A percentile compares a stretch with the other conserved stretches of the same genome.
phyloP scores from a whole-genome alignment of 2,329 filamentous ascomycete genomes.

The Aphanocladium album region DNA sequence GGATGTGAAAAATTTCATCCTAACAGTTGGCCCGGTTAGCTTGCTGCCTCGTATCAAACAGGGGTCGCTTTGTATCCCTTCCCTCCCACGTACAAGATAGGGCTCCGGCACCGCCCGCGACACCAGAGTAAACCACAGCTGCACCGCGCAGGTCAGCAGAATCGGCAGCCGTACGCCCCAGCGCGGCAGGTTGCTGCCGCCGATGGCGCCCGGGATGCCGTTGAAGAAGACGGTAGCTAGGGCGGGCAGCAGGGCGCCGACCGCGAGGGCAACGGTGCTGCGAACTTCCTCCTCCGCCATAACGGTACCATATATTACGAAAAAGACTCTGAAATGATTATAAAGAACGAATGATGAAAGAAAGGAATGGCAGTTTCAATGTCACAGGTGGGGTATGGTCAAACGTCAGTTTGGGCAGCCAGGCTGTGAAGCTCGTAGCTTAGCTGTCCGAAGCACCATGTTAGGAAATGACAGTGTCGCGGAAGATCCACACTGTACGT shows the following conservation, averaged over 20 bases:
- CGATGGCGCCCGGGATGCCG: constrained; percentile 1
- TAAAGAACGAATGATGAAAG: background rate
- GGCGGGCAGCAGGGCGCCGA: constrained; percentile 7
- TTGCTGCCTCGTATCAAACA: background rate
- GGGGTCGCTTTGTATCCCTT: background rate
- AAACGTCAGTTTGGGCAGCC: background rate
- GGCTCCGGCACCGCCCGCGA: constrained; percentile 42
- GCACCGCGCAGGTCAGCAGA: constrained; percentile 5
- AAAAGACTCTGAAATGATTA: background rate
- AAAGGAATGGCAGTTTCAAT: background rate
- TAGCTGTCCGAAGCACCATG: background rate
- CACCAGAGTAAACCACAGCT: constrained; percentile 35
- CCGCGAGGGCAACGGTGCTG: background rate
- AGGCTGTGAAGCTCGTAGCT: background rate
- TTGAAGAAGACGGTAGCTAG: constrained; percentile 11
- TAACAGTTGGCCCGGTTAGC: constrained; percentile 27
- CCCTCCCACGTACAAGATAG: constrained; percentile 43
- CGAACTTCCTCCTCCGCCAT: constrained; percentile 6
- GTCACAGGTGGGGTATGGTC: background rate
- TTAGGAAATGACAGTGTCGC: constrained; percentile 2
- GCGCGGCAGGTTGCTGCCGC: constrained; percentile 11
- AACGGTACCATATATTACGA: background rate
- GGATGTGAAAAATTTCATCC: constrained; percentile 87
- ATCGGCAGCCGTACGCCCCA: constrained; percentile 13
- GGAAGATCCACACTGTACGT: constrained; percentile 8